Evolutionary conservation across 495 filamentous ascomycete genomes (phyloP).

Genomic region (Xylaria nigripes): DNA sequence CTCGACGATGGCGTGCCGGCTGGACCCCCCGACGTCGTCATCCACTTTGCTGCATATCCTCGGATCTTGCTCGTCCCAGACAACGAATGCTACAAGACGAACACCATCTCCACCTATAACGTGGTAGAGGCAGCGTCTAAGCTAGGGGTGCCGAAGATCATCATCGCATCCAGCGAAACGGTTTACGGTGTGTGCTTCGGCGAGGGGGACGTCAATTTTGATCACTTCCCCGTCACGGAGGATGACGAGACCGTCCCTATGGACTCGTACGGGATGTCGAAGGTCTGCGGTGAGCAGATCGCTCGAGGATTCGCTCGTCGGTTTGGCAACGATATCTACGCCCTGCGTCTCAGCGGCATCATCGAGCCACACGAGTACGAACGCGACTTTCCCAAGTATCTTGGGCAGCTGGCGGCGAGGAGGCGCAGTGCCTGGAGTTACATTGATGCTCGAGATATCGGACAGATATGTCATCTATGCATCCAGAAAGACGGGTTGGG

Average conservation of each 20-base stretch:
- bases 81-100: slow-evolving; percentile 49
- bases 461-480: slow-evolving; percentile 47
- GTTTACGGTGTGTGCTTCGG: slow-evolving; percentile 53
- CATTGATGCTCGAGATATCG: slow-evolving; percentile 51
- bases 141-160: slow-evolving; percentile 52
- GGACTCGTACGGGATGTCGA: slow-evolving; percentile 53
- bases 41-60: slow-evolving; percentile 54
- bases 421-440: slow-evolving; percentile 54
- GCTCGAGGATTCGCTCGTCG: slow-evolving; percentile 48
- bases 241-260: slow-evolving; percentile 46
- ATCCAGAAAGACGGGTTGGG: slow-evolving; percentile 44
- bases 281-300: slow-evolving; percentile 49
- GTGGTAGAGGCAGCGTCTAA: slow-evolving; percentile 54
- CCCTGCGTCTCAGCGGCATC: slow-evolving; percentile 49
- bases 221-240: slow-evolving; percentile 47
- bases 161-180: slow-evolving; percentile 50
- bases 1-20: slow-evolving; percentile 35
- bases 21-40: slow-evolving; percentile 47
- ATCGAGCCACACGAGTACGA: slow-evolving; percentile 54
- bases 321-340: slow-evolving; percentile 51
- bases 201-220: slow-evolving; percentile 46
- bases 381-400: slow-evolving; percentile 40
- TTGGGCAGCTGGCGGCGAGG: slow-evolving; percentile 39
- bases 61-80: slow-evolving; percentile 50
- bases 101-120: slow-evolving; percentile 48